phyloP scores from a whole-genome alignment of 306 rosid species.

The Cicer bijugum region DNA sequence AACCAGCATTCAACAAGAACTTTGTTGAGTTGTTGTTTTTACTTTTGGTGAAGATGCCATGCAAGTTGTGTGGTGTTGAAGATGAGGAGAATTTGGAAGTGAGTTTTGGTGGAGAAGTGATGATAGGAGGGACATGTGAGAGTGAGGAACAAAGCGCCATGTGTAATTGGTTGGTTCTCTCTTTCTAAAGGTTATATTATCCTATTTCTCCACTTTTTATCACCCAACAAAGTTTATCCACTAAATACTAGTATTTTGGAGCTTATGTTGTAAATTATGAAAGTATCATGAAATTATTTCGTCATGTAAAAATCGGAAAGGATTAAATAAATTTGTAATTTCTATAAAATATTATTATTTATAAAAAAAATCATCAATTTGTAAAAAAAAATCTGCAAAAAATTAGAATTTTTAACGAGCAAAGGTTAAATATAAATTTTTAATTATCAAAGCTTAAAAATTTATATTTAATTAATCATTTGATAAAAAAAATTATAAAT shows the following conservation, averaged over 20 bases:
- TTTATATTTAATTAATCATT: no score
- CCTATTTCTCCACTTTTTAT: slow-evolving; percentile 28
- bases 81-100: slow-evolving; percentile 41
- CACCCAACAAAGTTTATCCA: slow-evolving; percentile 10
- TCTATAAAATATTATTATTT: no score
- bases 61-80: slow-evolving; percentile 34
- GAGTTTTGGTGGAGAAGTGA: slow-evolving; percentile 48
- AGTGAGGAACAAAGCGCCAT: slow-evolving; percentile 70
- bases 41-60: slow-evolving; percentile 39
- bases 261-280: neutral
- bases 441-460: no score
- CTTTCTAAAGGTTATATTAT: slow-evolving; percentile 36
- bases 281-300: no score
- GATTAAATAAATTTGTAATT: no score
- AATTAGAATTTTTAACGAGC: no score
- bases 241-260: neutral
- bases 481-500: no score
- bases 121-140: slow-evolving; percentile 50
- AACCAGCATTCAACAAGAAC: slow-evolving; percentile 62
- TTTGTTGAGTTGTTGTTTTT: slow-evolving; percentile 41
- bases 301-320: no score
- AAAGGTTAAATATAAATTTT: no score
- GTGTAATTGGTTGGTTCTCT: slow-evolving; percentile 1
- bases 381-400: no score
- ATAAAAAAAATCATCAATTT: no score